Percentiles rank a stretch among this genome's conserved stretches.
These are phyloP conservation scores for Nymphaea thermarum DNA, from an alignment of 164 flowering plant species.

Conservation along the genomic window DNA sequence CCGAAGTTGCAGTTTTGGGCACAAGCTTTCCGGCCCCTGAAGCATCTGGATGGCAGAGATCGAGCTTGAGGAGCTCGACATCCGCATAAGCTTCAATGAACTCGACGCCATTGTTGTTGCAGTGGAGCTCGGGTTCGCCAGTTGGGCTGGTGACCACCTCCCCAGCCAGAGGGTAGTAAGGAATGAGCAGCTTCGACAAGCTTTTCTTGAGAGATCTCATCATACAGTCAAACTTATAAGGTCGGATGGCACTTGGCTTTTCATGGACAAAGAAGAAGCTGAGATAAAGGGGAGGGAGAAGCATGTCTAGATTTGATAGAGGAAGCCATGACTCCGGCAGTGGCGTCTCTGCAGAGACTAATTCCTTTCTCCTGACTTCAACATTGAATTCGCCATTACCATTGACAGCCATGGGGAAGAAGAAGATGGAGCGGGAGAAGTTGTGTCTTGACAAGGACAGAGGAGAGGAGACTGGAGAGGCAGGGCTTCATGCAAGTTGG, in stretches of 20 bases:
- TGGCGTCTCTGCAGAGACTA: constrained; percentile 25
- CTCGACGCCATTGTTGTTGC: constrained; percentile 40
- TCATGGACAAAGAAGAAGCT: constrained; percentile 31
- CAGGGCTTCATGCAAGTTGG: no score
- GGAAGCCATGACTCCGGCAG: constrained; percentile 32
- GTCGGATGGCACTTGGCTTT: not conserved
- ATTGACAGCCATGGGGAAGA: no score
- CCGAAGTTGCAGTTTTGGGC: constrained; percentile 24
- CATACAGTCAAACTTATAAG: constrained; percentile 4
- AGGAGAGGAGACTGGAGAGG: no score
- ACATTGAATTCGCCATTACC: constrained; percentile 9
- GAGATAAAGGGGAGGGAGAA: constrained; percentile 29
- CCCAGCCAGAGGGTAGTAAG: constrained; percentile 22
- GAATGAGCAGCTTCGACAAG: constrained; percentile 14
- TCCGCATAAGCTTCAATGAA: constrained; percentile 29
- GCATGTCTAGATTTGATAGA: constrained; percentile 33
- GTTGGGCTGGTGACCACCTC: constrained; percentile 17
- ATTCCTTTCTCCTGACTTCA: constrained; percentile 12
- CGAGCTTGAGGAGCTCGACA: constrained; percentile 16
- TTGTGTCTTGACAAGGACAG: no score
- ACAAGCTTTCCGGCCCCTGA: constrained; percentile 26
- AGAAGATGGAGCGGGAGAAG: no score
- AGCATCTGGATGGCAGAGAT: constrained; percentile 28
- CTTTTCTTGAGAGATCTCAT: constrained; percentile 13
- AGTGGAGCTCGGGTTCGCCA: constrained; percentile 27